These are phyloP conservation scores for Acaromyces ingoldii DNA, from an alignment of 1,284 basidiomycete genomes.

Conservation along the genomic window DNA sequence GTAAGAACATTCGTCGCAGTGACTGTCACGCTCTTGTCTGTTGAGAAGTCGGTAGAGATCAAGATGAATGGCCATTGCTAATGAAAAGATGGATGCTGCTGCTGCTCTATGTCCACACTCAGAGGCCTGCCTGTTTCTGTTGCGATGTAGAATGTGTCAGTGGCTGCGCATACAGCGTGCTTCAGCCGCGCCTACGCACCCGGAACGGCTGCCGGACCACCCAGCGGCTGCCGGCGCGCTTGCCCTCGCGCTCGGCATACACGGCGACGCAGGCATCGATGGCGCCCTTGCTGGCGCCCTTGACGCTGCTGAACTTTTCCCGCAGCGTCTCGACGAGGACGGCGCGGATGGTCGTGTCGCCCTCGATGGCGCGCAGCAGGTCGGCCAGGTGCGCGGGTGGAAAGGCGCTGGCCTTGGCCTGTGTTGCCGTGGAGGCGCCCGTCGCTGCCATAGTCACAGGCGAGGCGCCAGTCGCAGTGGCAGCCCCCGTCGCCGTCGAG, in stretches of 20 bases:
- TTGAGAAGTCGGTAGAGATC: no score
- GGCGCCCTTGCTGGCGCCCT: constrained; percentile 2
- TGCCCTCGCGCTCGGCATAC: constrained; percentile 8
- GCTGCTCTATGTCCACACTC: no score
- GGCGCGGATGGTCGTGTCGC: constrained; percentile 7
- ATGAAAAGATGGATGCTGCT: no score
- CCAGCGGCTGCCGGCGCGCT: constrained; percentile 8
- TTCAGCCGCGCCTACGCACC: no score
- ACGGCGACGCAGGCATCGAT: constrained; percentile 8
- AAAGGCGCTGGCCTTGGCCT: constrained; percentile 5
- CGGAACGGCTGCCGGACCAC: constrained; percentile 8
- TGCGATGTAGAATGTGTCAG: background rate
- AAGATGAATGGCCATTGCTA: no score
- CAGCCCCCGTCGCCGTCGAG: background rate
- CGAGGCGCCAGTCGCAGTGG: background rate
- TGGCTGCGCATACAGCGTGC: no score
- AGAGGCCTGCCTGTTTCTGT: background rate
- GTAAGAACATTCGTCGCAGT: no score
- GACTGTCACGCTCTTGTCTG: no score
- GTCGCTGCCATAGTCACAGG: background rate
- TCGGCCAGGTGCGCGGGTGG: constrained; percentile 5
- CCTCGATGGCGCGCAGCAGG: constrained; percentile 10
- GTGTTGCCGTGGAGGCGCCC: background rate
- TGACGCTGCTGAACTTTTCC: background rate
- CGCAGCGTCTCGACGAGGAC: constrained; percentile 11